Evolutionary conservation across 495 filamentous ascomycete species (phyloP).

Genomic region (Trichoderma erinaceum): DNA sequence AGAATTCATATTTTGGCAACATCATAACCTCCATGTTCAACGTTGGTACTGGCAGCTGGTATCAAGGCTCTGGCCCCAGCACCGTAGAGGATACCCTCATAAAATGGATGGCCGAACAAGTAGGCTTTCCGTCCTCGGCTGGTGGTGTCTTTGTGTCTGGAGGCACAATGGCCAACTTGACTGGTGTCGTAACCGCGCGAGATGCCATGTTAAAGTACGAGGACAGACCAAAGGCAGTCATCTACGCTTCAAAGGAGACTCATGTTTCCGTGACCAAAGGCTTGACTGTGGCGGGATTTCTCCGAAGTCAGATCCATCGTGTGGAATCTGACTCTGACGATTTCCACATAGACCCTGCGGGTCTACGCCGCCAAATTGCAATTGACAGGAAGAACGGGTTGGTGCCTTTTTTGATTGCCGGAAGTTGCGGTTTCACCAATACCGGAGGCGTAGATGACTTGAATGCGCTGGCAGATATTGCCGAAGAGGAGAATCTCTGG

Average conservation of each 20-base stretch:
- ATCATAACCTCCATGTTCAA: conserved; percentile 19
- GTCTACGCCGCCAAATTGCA: conserved; percentile 15
- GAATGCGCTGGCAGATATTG: not conserved
- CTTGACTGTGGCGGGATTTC: conserved; percentile 24
- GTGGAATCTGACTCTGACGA: conserved; percentile 19
- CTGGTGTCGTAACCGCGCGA: conserved; percentile 23
- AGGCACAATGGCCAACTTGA: conserved; percentile 29
- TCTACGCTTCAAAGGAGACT: conserved; percentile 26
- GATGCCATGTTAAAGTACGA: conserved; percentile 20
- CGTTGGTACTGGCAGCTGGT: conserved; percentile 11
- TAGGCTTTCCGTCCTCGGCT: conserved; percentile 19
- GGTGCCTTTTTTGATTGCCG: conserved; percentile 25
- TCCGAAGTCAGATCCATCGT: conserved; percentile 20
- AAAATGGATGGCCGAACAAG: conserved; percentile 21
- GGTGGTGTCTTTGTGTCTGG: conserved; percentile 27
- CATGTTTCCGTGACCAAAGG: conserved; percentile 26
- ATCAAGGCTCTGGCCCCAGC: conserved; percentile 21
- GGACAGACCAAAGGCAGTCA: conserved; percentile 17
- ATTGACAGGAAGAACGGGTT: conserved; percentile 19
- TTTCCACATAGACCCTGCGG: conserved; percentile 14
- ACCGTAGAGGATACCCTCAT: conserved; percentile 21
- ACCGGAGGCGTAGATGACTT: conserved; percentile 28
- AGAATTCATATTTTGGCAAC: conserved; percentile 19
- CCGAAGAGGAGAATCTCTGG: conserved; percentile 3
- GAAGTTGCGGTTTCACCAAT: conserved; percentile 26